These are phyloP conservation scores for Hortiboletus rubellus DNA, from an alignment of 1,284 basidiomycete genomes.

Conservation along the genomic window DNA sequence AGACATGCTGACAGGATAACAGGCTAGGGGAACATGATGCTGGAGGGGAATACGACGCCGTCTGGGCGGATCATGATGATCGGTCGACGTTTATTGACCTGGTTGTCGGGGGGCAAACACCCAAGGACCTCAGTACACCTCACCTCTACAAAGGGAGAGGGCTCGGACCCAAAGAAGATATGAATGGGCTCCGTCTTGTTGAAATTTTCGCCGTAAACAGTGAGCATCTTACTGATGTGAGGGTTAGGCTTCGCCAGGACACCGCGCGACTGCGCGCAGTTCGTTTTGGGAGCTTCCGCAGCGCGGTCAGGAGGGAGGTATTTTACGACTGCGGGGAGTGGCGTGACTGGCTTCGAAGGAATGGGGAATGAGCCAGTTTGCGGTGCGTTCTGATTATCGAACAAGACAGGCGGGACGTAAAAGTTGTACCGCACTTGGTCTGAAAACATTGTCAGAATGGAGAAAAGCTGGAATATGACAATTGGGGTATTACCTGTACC, in stretches of 20 bases:
- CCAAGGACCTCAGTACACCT: slow-evolving; percentile 87
- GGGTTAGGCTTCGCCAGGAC: slow-evolving; percentile 71
- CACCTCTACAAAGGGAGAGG: slow-evolving; percentile 84
- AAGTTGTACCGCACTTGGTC: slow-evolving; percentile 91
- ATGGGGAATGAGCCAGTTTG: slow-evolving; percentile 70
- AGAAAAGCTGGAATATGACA: neutral
- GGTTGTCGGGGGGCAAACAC: slow-evolving; percentile 69
- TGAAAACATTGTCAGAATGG: slow-evolving; percentile 31
- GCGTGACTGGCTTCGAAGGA: slow-evolving; percentile 81
- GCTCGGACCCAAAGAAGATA: slow-evolving; percentile 88
- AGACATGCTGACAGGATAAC: slow-evolving; percentile 11
- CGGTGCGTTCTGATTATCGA: slow-evolving; percentile 69
- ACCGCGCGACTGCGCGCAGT: slow-evolving; percentile 61
- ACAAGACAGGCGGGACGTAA: slow-evolving; percentile 83
- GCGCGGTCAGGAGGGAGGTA: slow-evolving; percentile 84
- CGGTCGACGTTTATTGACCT: slow-evolving; percentile 66
- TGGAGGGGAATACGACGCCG: slow-evolving; percentile 91
- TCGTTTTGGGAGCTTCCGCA: slow-evolving; percentile 68
- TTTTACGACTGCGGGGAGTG: slow-evolving; percentile 82
- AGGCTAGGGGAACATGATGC: slow-evolving; percentile 74
- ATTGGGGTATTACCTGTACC: slow-evolving; percentile 64
- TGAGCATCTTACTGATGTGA: slow-evolving; percentile 73
- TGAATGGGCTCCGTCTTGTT: slow-evolving; percentile 73
- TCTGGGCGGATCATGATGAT: slow-evolving; percentile 86
- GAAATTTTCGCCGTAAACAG: slow-evolving; percentile 90